Evolutionary conservation across 305 asterid species (phyloP).

Genomic region (Fraxinus ornus): DNA sequence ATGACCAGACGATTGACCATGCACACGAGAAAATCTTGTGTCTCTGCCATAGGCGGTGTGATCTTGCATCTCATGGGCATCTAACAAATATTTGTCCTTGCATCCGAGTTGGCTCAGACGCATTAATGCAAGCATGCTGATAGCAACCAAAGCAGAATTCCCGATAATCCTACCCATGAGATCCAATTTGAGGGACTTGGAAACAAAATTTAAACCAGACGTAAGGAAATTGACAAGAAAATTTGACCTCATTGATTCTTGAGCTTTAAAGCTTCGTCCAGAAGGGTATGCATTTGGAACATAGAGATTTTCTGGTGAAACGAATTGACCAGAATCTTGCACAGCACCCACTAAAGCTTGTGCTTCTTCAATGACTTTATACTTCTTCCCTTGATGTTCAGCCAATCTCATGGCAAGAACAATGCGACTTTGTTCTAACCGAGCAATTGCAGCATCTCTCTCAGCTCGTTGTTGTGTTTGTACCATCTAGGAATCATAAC

Average conservation of each 20-base stretch:
- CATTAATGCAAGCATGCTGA: conserved; percentile 77
- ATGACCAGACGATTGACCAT: conserved; percentile 36
- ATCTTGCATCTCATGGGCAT: conserved; percentile 33
- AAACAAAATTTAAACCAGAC: conserved; percentile 50
- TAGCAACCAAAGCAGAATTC: conserved; percentile 78
- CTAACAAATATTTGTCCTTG: conserved; percentile 43
- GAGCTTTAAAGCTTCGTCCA: conserved; percentile 30
- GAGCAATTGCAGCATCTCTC: conserved; percentile 84
- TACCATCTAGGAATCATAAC: conserved; percentile 50
- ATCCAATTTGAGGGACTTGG: conserved; percentile 67
- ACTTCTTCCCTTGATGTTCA: conserved; percentile 82
- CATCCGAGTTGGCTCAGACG: conserved; percentile 59
- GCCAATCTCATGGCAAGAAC: conserved; percentile 89
- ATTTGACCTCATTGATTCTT: conserved; percentile 40
- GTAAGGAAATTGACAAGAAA: conserved; percentile 42
- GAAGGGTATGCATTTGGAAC: conserved; percentile 35
- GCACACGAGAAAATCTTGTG: conserved; percentile 30
- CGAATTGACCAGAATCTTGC: conserved; percentile 51
- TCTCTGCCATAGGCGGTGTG: conserved; percentile 33
- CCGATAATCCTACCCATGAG: conserved; percentile 75
- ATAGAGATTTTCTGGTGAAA: conserved; percentile 54
- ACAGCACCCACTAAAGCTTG: conserved; percentile 80
- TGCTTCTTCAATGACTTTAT: conserved; percentile 90
- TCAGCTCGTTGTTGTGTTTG: conserved; percentile 82
- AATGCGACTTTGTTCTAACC: conserved; percentile 83